Conservation (phyloP, 202 grass and related monocot species). For the Carex sylvatica region DNA sequence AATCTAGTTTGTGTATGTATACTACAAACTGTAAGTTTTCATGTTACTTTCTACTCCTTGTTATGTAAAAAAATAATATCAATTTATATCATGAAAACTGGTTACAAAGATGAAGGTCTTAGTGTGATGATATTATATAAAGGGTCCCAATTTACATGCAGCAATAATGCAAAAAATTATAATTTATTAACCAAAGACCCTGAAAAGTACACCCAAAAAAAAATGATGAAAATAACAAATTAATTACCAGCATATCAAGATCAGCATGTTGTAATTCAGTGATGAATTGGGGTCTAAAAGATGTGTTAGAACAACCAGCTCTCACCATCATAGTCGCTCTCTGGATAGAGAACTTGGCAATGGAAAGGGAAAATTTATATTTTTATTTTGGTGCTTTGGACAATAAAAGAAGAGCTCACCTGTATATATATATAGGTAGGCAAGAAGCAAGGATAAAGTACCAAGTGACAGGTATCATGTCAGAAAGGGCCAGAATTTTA, state of each 20-base stretch:
- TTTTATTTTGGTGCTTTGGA: background rate
- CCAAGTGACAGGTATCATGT: background rate
- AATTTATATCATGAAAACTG: background rate
- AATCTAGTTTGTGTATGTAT: too few relatives aligned
- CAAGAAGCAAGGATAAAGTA: background rate
- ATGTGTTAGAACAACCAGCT: background rate
- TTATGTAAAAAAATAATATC: background rate
- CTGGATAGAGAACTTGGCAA: background rate
- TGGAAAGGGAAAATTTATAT: background rate
- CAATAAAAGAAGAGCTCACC: background rate
- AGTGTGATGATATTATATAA: background rate
- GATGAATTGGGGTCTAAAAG: conserved; percentile 15
- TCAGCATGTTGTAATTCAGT: background rate
- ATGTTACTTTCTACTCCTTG: background rate
- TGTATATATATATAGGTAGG: too few relatives aligned
- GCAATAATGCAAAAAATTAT: background rate
- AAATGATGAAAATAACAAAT: background rate
- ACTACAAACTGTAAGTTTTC: background rate
- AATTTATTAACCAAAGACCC: too few relatives aligned
- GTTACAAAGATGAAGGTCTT: background rate
- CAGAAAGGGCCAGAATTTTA: background rate
- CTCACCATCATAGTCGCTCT: conserved; percentile 1
- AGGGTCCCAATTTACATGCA: too few relatives aligned
- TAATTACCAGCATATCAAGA: conserved; percentile 17
- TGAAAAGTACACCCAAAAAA: background rate